Percentiles rank a stretch among this genome's conserved stretches.
Conservation (phyloP, 345 rosid species). For the Sonneratia caseolaris region DNA sequence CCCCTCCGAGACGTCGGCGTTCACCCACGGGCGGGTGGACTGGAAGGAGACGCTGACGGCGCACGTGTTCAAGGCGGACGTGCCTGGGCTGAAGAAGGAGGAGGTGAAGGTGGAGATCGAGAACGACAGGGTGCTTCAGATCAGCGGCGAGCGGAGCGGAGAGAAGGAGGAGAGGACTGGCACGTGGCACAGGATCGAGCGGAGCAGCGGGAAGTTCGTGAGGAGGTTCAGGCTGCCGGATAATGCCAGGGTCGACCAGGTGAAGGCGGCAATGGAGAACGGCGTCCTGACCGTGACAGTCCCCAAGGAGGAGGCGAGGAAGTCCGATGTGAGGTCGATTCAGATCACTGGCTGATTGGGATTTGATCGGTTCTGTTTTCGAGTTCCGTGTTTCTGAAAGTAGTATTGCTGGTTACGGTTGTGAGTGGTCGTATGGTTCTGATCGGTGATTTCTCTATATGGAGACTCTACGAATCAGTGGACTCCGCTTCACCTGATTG, state of each 20-base stretch:
- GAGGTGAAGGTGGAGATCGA: slow-evolving; percentile 33
- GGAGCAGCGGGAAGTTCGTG: slow-evolving; percentile 22
- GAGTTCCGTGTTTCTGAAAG: not conserved
- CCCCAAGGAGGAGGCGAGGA: slow-evolving; percentile 17
- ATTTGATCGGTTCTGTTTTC: not conserved
- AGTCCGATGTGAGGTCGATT: slow-evolving; percentile 22
- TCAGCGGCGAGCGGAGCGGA: slow-evolving; percentile 26
- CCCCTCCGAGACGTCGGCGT: slow-evolving; percentile 15
- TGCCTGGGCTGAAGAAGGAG: slow-evolving; percentile 32
- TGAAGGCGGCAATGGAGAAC: slow-evolving; percentile 30
- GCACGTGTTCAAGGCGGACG: slow-evolving; percentile 32
- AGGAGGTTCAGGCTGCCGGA: slow-evolving; percentile 37
- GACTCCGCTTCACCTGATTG: not conserved
- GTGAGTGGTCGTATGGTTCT: not conserved
- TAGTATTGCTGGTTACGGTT: not conserved
- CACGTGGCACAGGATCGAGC: slow-evolving; percentile 32
- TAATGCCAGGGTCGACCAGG: slow-evolving; percentile 24
- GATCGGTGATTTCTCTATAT: not conserved
- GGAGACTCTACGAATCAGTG: not conserved
- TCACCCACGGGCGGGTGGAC: slow-evolving; percentile 19
- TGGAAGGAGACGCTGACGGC: slow-evolving; percentile 34
- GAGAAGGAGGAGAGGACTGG: slow-evolving; percentile 28
- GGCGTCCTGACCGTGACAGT: slow-evolving; percentile 29
- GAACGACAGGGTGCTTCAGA: slow-evolving; percentile 24
- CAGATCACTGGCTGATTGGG: slow-evolving; percentile 14